Evolutionary conservation across 1,139 yeast species (phyloP).

Genomic region (Yamadazyma taylorii): DNA sequence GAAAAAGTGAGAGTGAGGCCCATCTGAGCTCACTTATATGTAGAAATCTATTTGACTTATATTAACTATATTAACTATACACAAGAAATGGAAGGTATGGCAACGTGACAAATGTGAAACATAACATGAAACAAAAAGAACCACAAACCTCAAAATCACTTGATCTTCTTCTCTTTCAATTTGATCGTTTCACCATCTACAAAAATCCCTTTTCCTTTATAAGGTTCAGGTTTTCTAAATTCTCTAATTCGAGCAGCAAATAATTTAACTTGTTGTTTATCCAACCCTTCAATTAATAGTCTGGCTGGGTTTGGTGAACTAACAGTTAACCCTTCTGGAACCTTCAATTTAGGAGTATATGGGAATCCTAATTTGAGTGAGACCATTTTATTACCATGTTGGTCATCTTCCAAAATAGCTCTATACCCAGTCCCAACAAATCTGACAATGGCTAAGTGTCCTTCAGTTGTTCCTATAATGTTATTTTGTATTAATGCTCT

Average conservation of each 20-base stretch:
- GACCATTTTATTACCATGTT: conserved; percentile 58
- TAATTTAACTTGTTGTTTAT: conserved; percentile 82
- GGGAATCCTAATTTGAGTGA: conserved; percentile 75
- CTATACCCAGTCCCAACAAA: conserved; percentile 98
- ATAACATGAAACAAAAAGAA: no score
- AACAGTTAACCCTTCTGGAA: conserved; percentile 78
- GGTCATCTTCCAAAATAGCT: conserved; percentile 62
- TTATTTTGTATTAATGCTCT: conserved; percentile 78
- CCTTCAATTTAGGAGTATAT: conserved; percentile 67
- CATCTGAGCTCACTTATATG: not conserved
- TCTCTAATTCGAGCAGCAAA: conserved; percentile 89
- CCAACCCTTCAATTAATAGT: conserved; percentile 79
- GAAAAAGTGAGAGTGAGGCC: not conserved
- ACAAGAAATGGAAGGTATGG: conserved; percentile 8
- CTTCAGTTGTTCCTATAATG: conserved; percentile 86
- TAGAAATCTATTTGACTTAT: not conserved
- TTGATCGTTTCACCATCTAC: conserved; percentile 88
- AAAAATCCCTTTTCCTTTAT: conserved; percentile 96
- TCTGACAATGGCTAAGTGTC: conserved; percentile 82
- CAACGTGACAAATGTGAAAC: no score
- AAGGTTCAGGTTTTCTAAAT: conserved; percentile 95
- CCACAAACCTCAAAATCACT: no score
- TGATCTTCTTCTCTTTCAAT: conserved; percentile 89
- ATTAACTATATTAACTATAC: conserved; percentile 9
- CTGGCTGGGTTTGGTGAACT: conserved; percentile 86